Evolutionary conservation across 352 stramenopile genomes (phyloP).

Genomic region (Plasmopara muralis): DNA sequence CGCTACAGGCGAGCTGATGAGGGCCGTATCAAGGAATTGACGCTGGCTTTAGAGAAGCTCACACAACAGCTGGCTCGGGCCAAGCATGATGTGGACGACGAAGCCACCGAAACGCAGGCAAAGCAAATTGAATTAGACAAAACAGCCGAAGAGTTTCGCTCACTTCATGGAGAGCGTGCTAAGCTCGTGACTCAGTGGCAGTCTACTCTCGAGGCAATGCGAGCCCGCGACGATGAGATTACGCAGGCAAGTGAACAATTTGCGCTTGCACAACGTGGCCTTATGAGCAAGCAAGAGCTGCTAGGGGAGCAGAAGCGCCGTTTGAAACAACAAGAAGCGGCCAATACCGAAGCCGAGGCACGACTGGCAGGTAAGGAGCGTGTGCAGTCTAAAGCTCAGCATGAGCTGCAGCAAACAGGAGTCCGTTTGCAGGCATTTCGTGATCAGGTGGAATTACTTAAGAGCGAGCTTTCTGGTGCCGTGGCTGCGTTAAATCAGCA

Average conservation of each 20-base stretch:
- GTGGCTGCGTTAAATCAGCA: slow-evolving; percentile 83
- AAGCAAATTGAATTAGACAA: slow-evolving; percentile 96
- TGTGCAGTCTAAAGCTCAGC: slow-evolving; percentile 58
- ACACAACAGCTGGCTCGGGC: slow-evolving; percentile 81
- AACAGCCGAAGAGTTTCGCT: slow-evolving; percentile 90
- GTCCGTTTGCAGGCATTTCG: slow-evolving; percentile 73
- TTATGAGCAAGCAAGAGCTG: slow-evolving; percentile 58
- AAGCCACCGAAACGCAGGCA: slow-evolving; percentile 89
- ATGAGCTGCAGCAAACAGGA: slow-evolving; percentile 54
- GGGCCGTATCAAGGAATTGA: slow-evolving; percentile 93
- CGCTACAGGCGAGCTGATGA: slow-evolving; percentile 92
- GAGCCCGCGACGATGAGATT: slow-evolving; percentile 90
- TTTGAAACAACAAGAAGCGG: slow-evolving; percentile 79
- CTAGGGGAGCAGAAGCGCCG: slow-evolving; percentile 70
- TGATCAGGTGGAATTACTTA: slow-evolving; percentile 90
- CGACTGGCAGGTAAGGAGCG: slow-evolving; percentile 68
- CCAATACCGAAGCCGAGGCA: slow-evolving; percentile 77
- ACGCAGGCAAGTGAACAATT: slow-evolving; percentile 87
- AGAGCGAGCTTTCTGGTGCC: slow-evolving; percentile 84
- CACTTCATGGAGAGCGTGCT: slow-evolving; percentile 90
- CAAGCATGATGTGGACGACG: slow-evolving; percentile 64
- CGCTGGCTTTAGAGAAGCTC: slow-evolving; percentile 90
- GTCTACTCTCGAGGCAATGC: slow-evolving; percentile 91
- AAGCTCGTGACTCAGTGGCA: slow-evolving; percentile 94
- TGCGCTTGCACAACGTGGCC: slow-evolving; percentile 46